Percentiles rank a stretch among this genome's conserved stretches.
Conservation (phyloP, 495 filamentous ascomycete species). For the Lophiotrema nucula region DNA sequence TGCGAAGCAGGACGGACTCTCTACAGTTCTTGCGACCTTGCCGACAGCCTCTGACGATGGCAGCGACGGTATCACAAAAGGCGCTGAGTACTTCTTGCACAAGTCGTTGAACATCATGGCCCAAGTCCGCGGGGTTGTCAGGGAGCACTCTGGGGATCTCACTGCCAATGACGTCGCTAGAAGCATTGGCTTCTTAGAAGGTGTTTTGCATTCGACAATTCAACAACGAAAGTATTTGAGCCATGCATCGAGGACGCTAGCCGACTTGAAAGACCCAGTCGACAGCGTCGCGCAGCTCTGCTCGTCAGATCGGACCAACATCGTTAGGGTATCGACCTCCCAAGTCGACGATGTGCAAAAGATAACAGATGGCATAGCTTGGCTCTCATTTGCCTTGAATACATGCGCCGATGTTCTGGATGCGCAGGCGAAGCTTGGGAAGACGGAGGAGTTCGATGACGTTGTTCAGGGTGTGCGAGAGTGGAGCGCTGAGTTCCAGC, state of each 20-base stretch:
- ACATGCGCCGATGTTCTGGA: slow-evolving; percentile 23
- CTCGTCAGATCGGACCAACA: not conserved
- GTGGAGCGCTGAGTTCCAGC: slow-evolving; percentile 9
- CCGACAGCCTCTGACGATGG: slow-evolving; percentile 44
- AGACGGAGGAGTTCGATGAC: slow-evolving; percentile 22
- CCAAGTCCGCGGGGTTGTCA: slow-evolving; percentile 59
- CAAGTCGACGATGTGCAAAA: not conserved
- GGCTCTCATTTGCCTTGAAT: slow-evolving; percentile 25
- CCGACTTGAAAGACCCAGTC: slow-evolving; percentile 3
- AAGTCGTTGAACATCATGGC: slow-evolving; percentile 69
- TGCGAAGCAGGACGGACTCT: slow-evolving; percentile 66
- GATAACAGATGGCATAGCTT: slow-evolving; percentile 12
- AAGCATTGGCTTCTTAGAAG: slow-evolving; percentile 79
- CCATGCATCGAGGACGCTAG: slow-evolving; percentile 4
- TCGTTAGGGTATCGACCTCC: not conserved
- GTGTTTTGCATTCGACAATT: slow-evolving; percentile 66
- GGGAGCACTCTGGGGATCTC: slow-evolving; percentile 79
- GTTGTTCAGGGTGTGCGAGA: slow-evolving; percentile 19
- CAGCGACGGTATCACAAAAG: slow-evolving; percentile 32
- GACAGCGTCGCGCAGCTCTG: slow-evolving; percentile 1
- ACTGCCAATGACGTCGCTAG: slow-evolving; percentile 71
- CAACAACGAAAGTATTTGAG: slow-evolving; percentile 54
- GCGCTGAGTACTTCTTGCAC: slow-evolving; percentile 72
- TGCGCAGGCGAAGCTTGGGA: slow-evolving; percentile 37
- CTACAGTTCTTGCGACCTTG: slow-evolving; percentile 57